Evolutionary conservation across 176 grass and related monocot species (phyloP).

Genomic region (Thalia dealbata): DNA sequence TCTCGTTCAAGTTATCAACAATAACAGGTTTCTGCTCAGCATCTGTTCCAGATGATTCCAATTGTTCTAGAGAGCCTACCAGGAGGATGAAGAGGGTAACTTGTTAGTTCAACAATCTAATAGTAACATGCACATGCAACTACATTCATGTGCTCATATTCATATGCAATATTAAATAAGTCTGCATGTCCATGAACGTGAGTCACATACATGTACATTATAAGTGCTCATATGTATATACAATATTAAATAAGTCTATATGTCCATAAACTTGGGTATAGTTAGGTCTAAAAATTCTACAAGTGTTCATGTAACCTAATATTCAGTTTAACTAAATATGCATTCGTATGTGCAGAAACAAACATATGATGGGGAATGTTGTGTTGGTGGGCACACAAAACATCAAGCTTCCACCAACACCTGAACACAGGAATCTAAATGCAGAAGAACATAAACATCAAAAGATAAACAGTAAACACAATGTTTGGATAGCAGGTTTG

Average conservation of each 20-base stretch:
- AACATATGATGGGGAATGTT: no score
- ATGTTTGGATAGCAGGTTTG: no score
- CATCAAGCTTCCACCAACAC: no score
- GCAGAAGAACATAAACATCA: no score
- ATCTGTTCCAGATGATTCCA: constrained; percentile 26
- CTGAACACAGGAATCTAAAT: no score
- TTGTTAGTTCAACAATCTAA: constrained; percentile 6
- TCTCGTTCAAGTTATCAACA: constrained; percentile 27
- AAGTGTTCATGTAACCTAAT: no score
- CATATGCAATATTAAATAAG: neutral
- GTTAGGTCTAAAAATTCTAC: no score
- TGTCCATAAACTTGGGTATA: neutral
- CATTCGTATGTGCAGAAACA: no score
- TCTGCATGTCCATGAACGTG: no score
- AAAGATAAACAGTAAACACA: no score
- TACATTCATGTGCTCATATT: neutral
- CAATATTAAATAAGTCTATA: neutral
- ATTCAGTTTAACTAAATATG: no score
- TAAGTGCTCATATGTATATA: neutral
- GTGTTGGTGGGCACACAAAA: no score
- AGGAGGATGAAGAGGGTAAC: neutral
- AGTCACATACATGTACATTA: neutral
- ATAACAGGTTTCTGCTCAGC: constrained; percentile 26
- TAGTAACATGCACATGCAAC: neutral
- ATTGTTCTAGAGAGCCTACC: constrained; percentile 35